phyloP scores from a whole-genome alignment of 2,329 filamentous ascomycete species.

The Aspergillus melleus region DNA sequence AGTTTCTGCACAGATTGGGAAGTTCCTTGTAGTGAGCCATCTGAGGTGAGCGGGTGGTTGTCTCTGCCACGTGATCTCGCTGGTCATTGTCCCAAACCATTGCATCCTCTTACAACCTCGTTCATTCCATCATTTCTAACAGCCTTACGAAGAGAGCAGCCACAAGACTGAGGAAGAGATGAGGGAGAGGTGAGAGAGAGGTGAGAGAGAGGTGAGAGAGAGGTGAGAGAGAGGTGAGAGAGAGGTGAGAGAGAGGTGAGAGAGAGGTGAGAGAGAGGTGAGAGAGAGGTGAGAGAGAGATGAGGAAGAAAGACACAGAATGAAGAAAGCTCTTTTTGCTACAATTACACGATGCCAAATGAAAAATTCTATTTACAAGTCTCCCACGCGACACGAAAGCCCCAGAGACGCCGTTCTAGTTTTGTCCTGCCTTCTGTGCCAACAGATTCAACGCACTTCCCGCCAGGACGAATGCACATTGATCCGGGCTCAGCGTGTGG shows the following conservation, averaged over 20 bases:
- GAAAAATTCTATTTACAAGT: neutral
- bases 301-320: neutral
- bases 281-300: neutral
- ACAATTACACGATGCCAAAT: neutral
- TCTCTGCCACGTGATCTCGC: no score
- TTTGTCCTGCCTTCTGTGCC: conserved; percentile 48
- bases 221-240: neutral
- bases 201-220: no score
- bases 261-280: neutral
- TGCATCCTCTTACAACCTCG: no score
- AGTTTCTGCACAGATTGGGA: no score
- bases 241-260: no score
- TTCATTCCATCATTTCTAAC: no score
- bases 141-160: no score
- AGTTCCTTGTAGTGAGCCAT: no score
- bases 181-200: neutral
- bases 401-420: neutral
- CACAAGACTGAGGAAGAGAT: no score
- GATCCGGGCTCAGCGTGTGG: conserved; percentile 85
- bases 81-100: no score
- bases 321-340: neutral
- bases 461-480: conserved; percentile 87
- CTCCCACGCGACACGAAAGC: no score
- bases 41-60: no score
- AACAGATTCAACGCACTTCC: conserved; percentile 92